These are phyloP conservation scores for Rhizoclosmatium globosum DNA, from an alignment of 192 early-diverging fungal genomes.

Conservation along the genomic window DNA sequence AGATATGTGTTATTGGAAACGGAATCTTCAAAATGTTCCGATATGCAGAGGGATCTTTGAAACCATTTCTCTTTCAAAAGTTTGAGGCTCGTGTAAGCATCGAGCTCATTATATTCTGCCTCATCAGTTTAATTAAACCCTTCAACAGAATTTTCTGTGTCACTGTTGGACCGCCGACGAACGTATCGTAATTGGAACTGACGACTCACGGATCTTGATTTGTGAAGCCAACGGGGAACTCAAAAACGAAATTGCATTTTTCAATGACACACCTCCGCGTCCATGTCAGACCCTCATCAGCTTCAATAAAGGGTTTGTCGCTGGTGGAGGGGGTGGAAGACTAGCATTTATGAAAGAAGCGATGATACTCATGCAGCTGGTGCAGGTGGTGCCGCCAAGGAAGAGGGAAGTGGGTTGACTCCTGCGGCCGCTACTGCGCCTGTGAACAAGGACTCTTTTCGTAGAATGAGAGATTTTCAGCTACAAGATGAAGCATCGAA, in stretches of 20 bases:
- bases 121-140: background rate
- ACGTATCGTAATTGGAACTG: conserved; percentile 56
- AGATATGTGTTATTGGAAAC: conserved; percentile 60
- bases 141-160: conserved; percentile 53
- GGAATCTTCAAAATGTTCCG: conserved; percentile 64
- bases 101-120: background rate
- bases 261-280: conserved; percentile 6
- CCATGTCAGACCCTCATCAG: conserved; percentile 45
- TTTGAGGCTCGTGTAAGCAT: conserved; percentile 53
- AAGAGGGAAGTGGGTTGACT: background rate
- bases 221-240: conserved; percentile 66
- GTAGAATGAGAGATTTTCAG: conserved; percentile 53
- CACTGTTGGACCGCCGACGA: conserved; percentile 63
- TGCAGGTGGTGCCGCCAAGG: conserved; percentile 11
- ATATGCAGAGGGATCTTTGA: conserved; percentile 58
- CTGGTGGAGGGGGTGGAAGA: conserved; percentile 46
- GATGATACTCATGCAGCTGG: conserved; percentile 40
- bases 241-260: conserved; percentile 49
- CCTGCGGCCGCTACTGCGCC: background rate
- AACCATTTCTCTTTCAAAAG: conserved; percentile 52
- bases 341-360: conserved; percentile 54
- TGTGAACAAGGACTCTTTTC: conserved; percentile 47
- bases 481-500: conserved; percentile 43
- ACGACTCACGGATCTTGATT: conserved; percentile 59
- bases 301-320: conserved; percentile 57